Conservation (phyloP, 768 basidiomycete species). For the Phlegmacium glaucopus region DNA sequence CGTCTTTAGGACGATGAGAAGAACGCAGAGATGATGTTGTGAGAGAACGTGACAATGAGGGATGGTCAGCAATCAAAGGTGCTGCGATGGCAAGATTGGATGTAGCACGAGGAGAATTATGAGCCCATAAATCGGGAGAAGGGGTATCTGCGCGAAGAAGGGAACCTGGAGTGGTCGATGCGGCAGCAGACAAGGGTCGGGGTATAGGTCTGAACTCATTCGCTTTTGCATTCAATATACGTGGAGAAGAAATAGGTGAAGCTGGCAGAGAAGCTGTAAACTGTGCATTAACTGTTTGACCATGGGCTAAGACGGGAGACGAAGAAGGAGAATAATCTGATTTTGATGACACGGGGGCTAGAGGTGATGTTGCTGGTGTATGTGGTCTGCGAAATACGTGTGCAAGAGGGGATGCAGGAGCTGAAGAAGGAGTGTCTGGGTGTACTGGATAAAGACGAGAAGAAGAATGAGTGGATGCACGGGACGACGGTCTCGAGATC, state of each 20-base stretch:
- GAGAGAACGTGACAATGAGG: slow-evolving; percentile 45
- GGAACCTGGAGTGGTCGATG: slow-evolving; percentile 51
- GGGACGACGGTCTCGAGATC: slow-evolving; percentile 76
- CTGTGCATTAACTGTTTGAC: slow-evolving; percentile 58
- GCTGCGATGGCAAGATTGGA: slow-evolving; percentile 92
- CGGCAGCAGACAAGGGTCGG: slow-evolving; percentile 74
- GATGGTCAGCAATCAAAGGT: slow-evolving; percentile 76
- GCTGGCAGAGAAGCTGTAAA: slow-evolving; percentile 80
- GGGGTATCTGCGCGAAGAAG: slow-evolving; percentile 70
- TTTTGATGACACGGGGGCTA: slow-evolving; percentile 51
- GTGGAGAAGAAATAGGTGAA: slow-evolving; percentile 82
- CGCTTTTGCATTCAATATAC: slow-evolving; percentile 86
- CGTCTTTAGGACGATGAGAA: slow-evolving; percentile 50
- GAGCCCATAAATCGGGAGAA: slow-evolving; percentile 90
- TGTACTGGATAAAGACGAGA: slow-evolving; percentile 55
- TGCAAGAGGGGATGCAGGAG: slow-evolving; percentile 74
- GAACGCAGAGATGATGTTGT: slow-evolving; percentile 71
- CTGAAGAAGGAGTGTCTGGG: slow-evolving; percentile 74
- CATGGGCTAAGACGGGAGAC: slow-evolving; percentile 62
- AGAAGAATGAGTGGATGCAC: slow-evolving; percentile 73
- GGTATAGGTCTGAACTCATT: slow-evolving; percentile 84
- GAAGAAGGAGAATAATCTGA: slow-evolving; percentile 59
- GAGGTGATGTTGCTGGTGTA: slow-evolving; percentile 74
- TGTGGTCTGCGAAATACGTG: slow-evolving; percentile 75
- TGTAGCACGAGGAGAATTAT: slow-evolving; percentile 62